A percentile compares a stretch with the other conserved stretches of the same genome.
Conservation (phyloP, 768 basidiomycete species). For the Trametes maxima region DNA sequence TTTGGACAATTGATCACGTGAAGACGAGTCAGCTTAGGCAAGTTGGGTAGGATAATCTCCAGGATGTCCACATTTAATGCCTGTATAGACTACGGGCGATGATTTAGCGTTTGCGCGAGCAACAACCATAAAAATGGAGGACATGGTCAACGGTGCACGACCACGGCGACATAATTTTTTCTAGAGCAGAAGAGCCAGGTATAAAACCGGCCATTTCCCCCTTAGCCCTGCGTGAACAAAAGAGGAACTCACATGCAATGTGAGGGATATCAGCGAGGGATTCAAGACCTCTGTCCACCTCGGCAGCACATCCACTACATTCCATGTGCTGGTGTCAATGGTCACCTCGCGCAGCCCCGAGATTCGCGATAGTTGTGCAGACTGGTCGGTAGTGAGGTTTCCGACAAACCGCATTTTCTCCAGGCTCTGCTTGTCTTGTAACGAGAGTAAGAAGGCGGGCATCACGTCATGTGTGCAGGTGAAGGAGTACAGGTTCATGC, state of each 20-base stretch:
- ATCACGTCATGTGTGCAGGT: slow-evolving; percentile 52
- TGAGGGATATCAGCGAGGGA: slow-evolving; percentile 52
- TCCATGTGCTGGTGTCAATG: slow-evolving; percentile 66
- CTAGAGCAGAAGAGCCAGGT: too few relatives aligned
- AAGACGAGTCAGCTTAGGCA: slow-evolving; percentile 57
- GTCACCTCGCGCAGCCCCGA: slow-evolving; percentile 46
- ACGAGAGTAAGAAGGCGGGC: slow-evolving; percentile 49
- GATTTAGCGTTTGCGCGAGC: too few relatives aligned
- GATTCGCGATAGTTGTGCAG: slow-evolving; percentile 44
- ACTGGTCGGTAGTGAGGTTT: slow-evolving; percentile 54
- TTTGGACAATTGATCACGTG: slow-evolving; percentile 65
- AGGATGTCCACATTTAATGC: slow-evolving; percentile 58
- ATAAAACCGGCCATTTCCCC: too few relatives aligned
- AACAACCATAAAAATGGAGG: too few relatives aligned
- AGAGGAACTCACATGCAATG: slow-evolving; percentile 54
- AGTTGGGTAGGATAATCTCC: slow-evolving; percentile 45
- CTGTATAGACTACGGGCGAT: slow-evolving; percentile 48
- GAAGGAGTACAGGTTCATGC: slow-evolving; percentile 59
- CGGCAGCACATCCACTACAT: slow-evolving; percentile 59
- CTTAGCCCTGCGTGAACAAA: too few relatives aligned
- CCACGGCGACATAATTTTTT: too few relatives aligned
- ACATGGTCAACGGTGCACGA: too few relatives aligned
- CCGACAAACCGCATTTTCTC: slow-evolving; percentile 52
- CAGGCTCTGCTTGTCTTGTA: slow-evolving; percentile 49
- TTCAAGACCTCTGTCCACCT: slow-evolving; percentile 51